phyloP scores from a whole-genome alignment of 1,284 basidiomycete genomes.

The Ustilago tritici region DNA sequence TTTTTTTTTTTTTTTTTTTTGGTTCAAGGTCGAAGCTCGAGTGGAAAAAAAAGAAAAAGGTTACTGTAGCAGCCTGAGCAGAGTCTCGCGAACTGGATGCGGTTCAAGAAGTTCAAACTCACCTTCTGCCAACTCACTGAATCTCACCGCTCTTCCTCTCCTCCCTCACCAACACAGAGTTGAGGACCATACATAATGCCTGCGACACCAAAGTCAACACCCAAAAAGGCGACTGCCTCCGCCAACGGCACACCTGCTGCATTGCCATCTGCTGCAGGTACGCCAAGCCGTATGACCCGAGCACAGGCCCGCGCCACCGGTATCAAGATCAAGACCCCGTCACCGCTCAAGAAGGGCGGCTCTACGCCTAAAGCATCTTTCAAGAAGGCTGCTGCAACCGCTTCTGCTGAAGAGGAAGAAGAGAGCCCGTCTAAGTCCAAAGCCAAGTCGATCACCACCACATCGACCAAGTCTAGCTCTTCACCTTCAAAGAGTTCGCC shows the following conservation, averaged over 20 bases:
- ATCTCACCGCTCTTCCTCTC: neutral
- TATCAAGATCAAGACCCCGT: constrained; percentile 35
- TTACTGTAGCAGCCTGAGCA: neutral
- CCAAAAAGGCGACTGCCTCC: constrained; percentile 28
- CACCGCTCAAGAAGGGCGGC: constrained; percentile 38
- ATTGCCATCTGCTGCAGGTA: constrained; percentile 13
- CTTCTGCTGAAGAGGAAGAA: neutral
- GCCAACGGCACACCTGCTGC: constrained; percentile 13
- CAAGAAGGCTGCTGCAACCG: constrained; percentile 16
- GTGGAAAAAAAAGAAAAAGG: constrained; percentile 10
- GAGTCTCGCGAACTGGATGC: neutral
- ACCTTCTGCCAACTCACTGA: neutral
- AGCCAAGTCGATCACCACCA: constrained; percentile 16
- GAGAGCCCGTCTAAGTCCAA: constrained; percentile 8
- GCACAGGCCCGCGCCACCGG: constrained; percentile 40
- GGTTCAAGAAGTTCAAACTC: neutral
- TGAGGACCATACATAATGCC: constrained; percentile 22
- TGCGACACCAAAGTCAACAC: constrained; percentile 35
- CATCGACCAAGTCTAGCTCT: constrained; percentile 27
- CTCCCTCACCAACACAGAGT: neutral
- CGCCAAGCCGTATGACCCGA: constrained; percentile 38
- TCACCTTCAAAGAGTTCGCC: constrained; percentile 13
- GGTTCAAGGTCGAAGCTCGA: neutral
- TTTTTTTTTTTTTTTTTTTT: constrained; percentile 22
- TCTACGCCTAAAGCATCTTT: constrained; percentile 23